Conservation (phyloP, 352 stramenopile genomes). For the Globisporangium orthogonon region DNA sequence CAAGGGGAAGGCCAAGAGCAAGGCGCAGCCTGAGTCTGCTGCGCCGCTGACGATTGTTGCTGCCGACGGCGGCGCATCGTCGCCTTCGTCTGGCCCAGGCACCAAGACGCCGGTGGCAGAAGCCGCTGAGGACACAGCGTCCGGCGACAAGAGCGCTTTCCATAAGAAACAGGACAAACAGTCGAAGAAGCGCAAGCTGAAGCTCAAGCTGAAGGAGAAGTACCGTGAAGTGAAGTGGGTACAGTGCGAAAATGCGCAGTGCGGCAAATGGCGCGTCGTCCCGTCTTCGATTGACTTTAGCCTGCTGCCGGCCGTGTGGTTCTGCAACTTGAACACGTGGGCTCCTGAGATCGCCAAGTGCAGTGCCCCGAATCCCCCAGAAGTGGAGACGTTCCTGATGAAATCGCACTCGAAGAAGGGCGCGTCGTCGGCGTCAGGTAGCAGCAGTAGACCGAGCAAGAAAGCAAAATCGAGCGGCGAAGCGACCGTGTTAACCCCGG, state of each 20-base stretch:
- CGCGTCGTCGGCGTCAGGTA: constrained; percentile 7
- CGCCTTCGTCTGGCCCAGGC: constrained; percentile 28
- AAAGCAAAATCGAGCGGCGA: constrained; percentile 26
- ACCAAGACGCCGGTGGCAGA: constrained; percentile 4
- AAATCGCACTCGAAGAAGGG: constrained; percentile 61
- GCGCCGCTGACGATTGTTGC: constrained; percentile 5
- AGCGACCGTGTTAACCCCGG: background rate
- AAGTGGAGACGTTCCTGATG: constrained; percentile 61
- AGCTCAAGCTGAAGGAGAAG: constrained; percentile 74
- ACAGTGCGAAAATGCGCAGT: constrained; percentile 91
- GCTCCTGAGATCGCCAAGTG: constrained; percentile 64
- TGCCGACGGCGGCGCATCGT: constrained; percentile 26
- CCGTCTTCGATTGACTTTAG: constrained; percentile 87
- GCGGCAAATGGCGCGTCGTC: constrained; percentile 94
- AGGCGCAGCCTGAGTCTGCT: constrained; percentile 6
- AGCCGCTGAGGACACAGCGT: background rate
- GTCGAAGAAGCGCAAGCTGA: constrained; percentile 71
- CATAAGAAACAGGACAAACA: constrained; percentile 58
- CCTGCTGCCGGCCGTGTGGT: constrained; percentile 88
- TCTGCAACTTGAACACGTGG: constrained; percentile 80
- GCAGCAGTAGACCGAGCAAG: constrained; percentile 36
- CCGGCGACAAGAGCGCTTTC: constrained; percentile 16
- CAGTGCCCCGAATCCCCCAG: constrained; percentile 53
- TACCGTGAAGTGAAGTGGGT: constrained; percentile 91
- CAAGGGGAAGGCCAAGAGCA: constrained; percentile 22